Evolutionary conservation across 257 asterid species (phyloP), one percentile per base, ranked within the genome.

Genomic region (Capsicum chinense): DNA sequence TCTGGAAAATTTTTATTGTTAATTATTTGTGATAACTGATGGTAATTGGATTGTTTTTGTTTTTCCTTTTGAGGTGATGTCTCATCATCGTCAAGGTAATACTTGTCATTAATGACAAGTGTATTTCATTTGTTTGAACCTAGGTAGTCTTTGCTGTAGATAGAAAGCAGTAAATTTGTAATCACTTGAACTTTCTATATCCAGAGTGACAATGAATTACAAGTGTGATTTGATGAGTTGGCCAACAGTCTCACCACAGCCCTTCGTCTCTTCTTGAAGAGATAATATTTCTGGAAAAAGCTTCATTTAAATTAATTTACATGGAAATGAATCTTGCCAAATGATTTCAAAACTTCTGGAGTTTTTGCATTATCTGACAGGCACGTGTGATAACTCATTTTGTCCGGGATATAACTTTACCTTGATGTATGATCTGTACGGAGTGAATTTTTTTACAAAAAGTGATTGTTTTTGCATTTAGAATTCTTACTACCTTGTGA

Each of bases 181-280:
- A 54, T 54, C 81, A 76, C 64, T 54, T 54, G 64, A 76, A 76
- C 14, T 56, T 52, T 76, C 64, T 26, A 26, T 54, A 54, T 76
- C 44, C 63, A 50, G 6, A 13, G 39, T 76, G 81, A 52, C 81
- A 76, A 76, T 21, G 81, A 52, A 52, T 21, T 21, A 76, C 63
- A 76, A 76, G 59, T 52, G 81, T 52, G 81, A 14, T 74, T 74
- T 26, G 48, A 76, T 21, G 26, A 52, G 81, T 76, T 52, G 39
- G 1, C 81, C 63, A 52, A 76, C 81, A 52, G 5, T 37, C 48
- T 76, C 48, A 52, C 7, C 26, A 52, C 60, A 11, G 7, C 80
- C 63, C 63, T 54, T 76, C 64, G 48, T 54, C 63, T 76, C 63
- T 76, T 76, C 9, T 12, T 54, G 81, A 76, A 76, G 54, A 21